Conservation (phyloP, 495 filamentous ascomycete species). For the Penicillium nucicola region DNA sequence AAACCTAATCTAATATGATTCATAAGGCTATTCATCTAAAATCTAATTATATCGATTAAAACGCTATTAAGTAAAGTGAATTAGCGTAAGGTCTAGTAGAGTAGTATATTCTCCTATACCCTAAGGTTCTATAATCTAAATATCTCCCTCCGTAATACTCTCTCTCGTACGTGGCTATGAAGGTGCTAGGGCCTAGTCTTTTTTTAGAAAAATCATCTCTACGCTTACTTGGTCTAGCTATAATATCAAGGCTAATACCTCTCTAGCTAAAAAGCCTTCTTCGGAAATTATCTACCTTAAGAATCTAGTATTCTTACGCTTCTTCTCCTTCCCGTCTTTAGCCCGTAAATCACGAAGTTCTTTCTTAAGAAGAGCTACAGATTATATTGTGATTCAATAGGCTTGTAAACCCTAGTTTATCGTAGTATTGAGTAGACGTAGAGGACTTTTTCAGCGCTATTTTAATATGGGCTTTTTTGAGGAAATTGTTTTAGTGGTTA, state of each 20-base stretch:
- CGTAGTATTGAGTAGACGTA: not conserved
- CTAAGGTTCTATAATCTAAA: no score
- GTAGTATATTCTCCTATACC: no score
- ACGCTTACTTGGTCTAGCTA: not conserved
- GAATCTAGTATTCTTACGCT: not conserved
- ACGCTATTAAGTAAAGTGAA: no score
- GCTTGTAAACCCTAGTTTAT: not conserved
- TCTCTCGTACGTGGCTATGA: not conserved
- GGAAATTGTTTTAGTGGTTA: not conserved
- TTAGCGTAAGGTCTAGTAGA: no score
- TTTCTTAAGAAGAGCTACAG: not conserved
- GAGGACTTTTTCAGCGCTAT: not conserved
- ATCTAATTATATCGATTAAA: no score
- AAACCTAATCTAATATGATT: no score
- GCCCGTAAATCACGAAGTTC: constrained; percentile 1
- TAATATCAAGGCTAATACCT: not conserved
- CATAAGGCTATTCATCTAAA: no score
- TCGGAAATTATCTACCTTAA: not conserved
- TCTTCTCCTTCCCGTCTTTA: not conserved
- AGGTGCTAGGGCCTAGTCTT: not conserved
- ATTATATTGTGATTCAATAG: not conserved
- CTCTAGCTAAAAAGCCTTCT: not conserved
- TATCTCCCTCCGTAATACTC: no score
- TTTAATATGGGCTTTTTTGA: not conserved
- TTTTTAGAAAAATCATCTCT: no score